Evolutionary conservation across 768 basidiomycete species (phyloP).

Genomic region (Kondoa malvinella): DNA sequence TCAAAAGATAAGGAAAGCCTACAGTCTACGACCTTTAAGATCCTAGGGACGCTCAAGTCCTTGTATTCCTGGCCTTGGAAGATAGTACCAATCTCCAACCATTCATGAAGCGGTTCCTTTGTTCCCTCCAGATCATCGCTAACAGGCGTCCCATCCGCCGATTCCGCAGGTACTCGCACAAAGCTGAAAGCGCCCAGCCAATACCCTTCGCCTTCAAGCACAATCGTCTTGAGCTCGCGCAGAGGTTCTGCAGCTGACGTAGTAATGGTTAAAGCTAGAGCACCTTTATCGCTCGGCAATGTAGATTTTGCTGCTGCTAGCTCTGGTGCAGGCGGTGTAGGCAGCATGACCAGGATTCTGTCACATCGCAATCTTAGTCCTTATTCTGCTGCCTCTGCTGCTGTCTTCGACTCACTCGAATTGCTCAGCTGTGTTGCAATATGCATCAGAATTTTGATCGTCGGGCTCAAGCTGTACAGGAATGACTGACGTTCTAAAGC

Average conservation of each 20-base stretch:
- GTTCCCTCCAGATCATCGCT: background rate
- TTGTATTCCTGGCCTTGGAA: slow-evolving; percentile 30
- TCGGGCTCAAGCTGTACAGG: background rate
- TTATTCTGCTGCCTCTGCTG: too few relatives aligned
- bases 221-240: slow-evolving; percentile 31
- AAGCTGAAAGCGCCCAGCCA: slow-evolving; percentile 37
- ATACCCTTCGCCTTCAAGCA: slow-evolving; percentile 35
- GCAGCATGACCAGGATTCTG: background rate
- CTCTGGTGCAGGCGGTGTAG: background rate
- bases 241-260: slow-evolving; percentile 17
- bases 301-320: background rate
- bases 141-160: background rate
- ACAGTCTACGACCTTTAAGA: slow-evolving; percentile 35
- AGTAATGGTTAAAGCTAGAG: slow-evolving; percentile 10
- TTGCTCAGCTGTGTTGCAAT: background rate
- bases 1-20: slow-evolving; percentile 13
- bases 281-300: background rate
- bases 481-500: background rate
- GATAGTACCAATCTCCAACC: slow-evolving; percentile 33
- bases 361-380: background rate
- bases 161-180: slow-evolving; percentile 15
- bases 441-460: background rate
- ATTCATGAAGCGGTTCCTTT: slow-evolving; percentile 32
- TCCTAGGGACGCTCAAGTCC: slow-evolving; percentile 17
- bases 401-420: background rate